Conservation (phyloP, 148 eudicot species). For the Vaccinium vitisidaea region DNA sequence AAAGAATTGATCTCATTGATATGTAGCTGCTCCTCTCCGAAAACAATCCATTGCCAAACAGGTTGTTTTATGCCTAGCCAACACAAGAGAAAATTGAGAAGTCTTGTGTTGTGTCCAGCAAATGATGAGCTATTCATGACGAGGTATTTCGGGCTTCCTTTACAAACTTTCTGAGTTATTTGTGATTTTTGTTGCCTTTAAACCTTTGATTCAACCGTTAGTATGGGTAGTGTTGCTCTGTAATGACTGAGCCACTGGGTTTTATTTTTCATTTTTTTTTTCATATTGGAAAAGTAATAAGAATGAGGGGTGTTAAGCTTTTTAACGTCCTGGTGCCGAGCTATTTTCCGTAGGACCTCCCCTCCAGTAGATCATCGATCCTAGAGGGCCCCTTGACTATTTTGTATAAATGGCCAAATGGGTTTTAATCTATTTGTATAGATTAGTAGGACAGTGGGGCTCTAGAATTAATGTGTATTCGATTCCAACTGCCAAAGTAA, state of each 20-base stretch:
- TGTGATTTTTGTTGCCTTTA: neutral
- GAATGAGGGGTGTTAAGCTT: no score
- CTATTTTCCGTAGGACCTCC: no score
- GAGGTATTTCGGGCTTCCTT: conserved; percentile 44
- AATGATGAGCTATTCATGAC: conserved; percentile 74
- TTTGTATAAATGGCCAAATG: no score
- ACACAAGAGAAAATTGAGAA: conserved; percentile 94
- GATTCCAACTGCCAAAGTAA: no score
- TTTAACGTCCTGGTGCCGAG: no score
- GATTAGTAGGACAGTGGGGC: no score
- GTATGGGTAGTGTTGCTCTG: neutral
- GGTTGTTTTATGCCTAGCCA: conserved; percentile 62
- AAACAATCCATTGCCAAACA: conserved; percentile 52
- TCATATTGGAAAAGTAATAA: no score
- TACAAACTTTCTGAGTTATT: conserved; percentile 2
- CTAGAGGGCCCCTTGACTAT: no score
- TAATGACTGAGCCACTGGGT: neutral
- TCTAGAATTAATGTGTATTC: no score
- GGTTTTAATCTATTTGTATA: no score
- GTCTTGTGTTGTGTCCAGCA: conserved; percentile 75
- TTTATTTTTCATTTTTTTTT: no score
- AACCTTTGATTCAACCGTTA: neutral
- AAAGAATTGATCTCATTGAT: conserved; percentile 60
- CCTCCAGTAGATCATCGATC: no score
- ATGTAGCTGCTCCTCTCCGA: conserved; percentile 57